Evolutionary conservation across 768 basidiomycete species (phyloP), one percentile per base, ranked within the genome.

Genomic region (Pluteus cervinus): DNA sequence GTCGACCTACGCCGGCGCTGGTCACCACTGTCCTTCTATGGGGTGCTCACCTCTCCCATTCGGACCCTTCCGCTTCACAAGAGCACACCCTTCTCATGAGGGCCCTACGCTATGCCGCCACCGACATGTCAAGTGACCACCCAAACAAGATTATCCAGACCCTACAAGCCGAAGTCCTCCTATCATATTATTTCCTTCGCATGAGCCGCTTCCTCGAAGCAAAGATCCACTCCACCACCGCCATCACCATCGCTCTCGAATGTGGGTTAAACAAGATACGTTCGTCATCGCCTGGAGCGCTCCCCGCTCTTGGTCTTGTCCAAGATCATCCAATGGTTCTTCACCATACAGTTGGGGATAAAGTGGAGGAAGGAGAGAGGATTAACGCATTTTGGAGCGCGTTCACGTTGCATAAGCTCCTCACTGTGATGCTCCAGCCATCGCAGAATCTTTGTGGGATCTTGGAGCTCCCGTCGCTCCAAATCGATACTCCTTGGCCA

Each of bases 311-410:
- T 44, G 59, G 70, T 8, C 62, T 76, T 35, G 58, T 71, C 44
- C 54, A 57, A 2, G 53, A 76, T 14, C 40, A 33, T 0, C 40
- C 40, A 2, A n/a, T n/a, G n/a, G n/a, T n/a, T n/a, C n/a, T n/a
- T n/a, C n/a, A n/a, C n/a, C 53, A 46, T 48, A 62, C n/a, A 46
- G 69, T 49, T 46, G 65, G 29, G 12, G 69, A 73, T 48, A 45
- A 56, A 17, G 51, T 75, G n/a, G 79, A 80, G 43, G 77, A 81
- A 50, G 79, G 73, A 14, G 80, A 82, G 49, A 66, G 77, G 22
- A 79, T 82, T 40, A 76, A 75, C 38, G 75, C 68, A 0, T 82
- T 83, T 52, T 83, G 81, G 81, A 60, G 72, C 1, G 75, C 75
- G 5, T 71, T 76, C 43, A 58, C 63, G 33, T 62, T 81, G 37